phyloP scores from a whole-genome alignment of 2,329 filamentous ascomycete genomes.

The Dactylellina parvicollis region DNA sequence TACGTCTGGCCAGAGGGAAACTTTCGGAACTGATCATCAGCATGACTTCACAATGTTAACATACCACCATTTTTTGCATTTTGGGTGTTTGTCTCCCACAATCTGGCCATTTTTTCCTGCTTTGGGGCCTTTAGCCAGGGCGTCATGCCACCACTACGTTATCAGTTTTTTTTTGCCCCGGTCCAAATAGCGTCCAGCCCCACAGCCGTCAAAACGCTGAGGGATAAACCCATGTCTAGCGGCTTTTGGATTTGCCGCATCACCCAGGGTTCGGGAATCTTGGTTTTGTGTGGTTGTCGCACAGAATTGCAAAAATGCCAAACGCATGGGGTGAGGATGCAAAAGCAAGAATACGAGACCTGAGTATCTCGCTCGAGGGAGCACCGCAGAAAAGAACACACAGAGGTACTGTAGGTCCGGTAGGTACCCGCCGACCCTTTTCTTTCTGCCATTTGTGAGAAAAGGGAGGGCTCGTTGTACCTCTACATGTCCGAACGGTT shows the following conservation, averaged over 20 bases:
- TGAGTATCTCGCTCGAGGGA: background rate
- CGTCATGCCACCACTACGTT: slow-evolving; percentile 11
- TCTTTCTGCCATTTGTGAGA: background rate
- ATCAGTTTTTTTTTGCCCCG: slow-evolving; percentile 26
- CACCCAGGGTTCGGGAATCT: slow-evolving; percentile 50
- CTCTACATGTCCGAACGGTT: slow-evolving; percentile 3
- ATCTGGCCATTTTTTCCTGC: slow-evolving; percentile 16
- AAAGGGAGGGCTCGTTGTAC: background rate
- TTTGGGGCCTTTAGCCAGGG: slow-evolving; percentile 4
- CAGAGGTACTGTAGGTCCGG: too few relatives aligned
- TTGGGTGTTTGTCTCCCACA: background rate
- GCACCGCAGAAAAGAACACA: background rate
- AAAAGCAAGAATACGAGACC: slow-evolving; percentile 5
- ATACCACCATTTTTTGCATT: slow-evolving; percentile 10
- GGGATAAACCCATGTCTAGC: slow-evolving; percentile 51
- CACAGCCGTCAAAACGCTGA: slow-evolving; percentile 30
- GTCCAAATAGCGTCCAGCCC: background rate
- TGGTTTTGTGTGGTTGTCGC: slow-evolving; percentile 50
- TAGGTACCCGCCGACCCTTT: background rate
- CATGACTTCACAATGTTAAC: slow-evolving; percentile 42
- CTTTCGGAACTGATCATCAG: slow-evolving; percentile 20
- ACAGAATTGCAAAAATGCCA: slow-evolving; percentile 26
- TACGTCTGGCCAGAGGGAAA: slow-evolving; percentile 1
- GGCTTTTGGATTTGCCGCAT: slow-evolving; percentile 54
- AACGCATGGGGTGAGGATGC: too few relatives aligned